Conservation (phyloP, 2,329 filamentous ascomycete species). For the Fusarium domesticum region DNA sequence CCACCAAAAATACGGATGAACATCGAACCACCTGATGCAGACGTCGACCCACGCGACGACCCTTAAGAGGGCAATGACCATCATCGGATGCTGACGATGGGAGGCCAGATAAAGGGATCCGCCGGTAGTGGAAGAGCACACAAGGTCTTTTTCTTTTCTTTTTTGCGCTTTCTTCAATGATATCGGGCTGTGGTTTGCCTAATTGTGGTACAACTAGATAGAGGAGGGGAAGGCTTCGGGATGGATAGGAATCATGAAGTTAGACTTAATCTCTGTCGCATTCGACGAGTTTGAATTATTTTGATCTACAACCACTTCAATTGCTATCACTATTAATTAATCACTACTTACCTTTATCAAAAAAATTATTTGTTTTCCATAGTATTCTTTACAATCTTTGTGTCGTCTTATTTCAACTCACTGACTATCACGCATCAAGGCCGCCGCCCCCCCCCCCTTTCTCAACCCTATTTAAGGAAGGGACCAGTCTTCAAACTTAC, state of each 20-base stretch:
- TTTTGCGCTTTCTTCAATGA: constrained; percentile 16
- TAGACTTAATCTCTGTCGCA: constrained; percentile 3
- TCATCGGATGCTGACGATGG: constrained; percentile 28
- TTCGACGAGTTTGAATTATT: constrained; percentile 8
- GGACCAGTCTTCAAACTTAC: too few relatives aligned
- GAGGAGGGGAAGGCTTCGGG: constrained; percentile 4
- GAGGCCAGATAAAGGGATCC: constrained; percentile 9
- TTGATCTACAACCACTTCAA: constrained; percentile 1
- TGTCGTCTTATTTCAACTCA: neutral
- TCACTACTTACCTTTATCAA: neutral
- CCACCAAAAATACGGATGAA: constrained; percentile 17
- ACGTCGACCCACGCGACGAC: constrained; percentile 23
- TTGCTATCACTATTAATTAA: constrained; percentile 10
- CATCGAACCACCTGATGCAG: constrained; percentile 29
- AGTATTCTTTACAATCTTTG: neutral
- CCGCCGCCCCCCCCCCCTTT: too few relatives aligned
- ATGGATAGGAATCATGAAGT: constrained; percentile 22
- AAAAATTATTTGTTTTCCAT: neutral
- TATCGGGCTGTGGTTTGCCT: too few relatives aligned
- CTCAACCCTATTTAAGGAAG: too few relatives aligned
- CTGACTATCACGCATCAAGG: neutral
- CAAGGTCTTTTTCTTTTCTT: constrained; percentile 5
- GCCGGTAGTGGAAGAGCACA: constrained; percentile 5
- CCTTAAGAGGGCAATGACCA: constrained; percentile 11
- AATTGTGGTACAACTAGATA: constrained; percentile 12